Percentiles rank a stretch among this genome's conserved stretches.
phyloP scores from a whole-genome alignment of 352 stramenopile species.

The Albugo candida region DNA sequence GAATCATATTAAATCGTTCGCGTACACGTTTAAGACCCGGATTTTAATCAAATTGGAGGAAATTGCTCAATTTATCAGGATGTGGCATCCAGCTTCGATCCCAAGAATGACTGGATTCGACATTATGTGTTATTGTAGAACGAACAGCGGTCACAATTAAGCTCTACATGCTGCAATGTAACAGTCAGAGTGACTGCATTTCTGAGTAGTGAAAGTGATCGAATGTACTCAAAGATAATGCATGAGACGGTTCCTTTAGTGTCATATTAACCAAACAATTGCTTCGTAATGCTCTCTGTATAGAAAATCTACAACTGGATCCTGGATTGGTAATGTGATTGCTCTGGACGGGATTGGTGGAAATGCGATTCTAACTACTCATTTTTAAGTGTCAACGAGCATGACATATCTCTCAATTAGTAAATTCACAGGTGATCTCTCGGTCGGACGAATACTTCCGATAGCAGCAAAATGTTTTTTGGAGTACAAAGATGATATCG shows the following conservation, averaged over 20 bases:
- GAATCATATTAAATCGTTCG: constrained; percentile 14
- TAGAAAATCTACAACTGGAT: constrained; percentile 21
- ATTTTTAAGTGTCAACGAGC: constrained; percentile 15
- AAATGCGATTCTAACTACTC: constrained; percentile 16
- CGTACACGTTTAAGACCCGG: constrained; percentile 20
- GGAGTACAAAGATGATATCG: too few relatives aligned
- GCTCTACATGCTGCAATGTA: constrained; percentile 6
- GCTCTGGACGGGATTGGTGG: constrained; percentile 18
- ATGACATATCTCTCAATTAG: constrained; percentile 30
- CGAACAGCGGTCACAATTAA: constrained; percentile 3
- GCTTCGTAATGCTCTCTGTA: constrained; percentile 12
- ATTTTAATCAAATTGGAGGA: constrained; percentile 22
- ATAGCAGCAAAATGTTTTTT: constrained; percentile 17
- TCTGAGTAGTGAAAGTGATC: constrained; percentile 2
- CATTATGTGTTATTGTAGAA: constrained; percentile 10
- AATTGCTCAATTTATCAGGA: constrained; percentile 16
- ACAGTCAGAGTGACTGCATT: constrained; percentile 16
- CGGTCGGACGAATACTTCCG: constrained; percentile 18
- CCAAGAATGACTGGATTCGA: constrained; percentile 11
- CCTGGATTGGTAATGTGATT: constrained; percentile 8
- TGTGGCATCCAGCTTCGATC: constrained; percentile 14
- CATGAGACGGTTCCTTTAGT: not conserved
- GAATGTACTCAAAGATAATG: constrained; percentile 19
- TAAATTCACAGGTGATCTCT: constrained; percentile 17
- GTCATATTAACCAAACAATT: constrained; percentile 14